A percentile compares a stretch with the other conserved stretches of the same genome.
Evolutionary conservation across 768 basidiomycete species (phyloP).

Genomic region (Phanerochaete sordida): DNA sequence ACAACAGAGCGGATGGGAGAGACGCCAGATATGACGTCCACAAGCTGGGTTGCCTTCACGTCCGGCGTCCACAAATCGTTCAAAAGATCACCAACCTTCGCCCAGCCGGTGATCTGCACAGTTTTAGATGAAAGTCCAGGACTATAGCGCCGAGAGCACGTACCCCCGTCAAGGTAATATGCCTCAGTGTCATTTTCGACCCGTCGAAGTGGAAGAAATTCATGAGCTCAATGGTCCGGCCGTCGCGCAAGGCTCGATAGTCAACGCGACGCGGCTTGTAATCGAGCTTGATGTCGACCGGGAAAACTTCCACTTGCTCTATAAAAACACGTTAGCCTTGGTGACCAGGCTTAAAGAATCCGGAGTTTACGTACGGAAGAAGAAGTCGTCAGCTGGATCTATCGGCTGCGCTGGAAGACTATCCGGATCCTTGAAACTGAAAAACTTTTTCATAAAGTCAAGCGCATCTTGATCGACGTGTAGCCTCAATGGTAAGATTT

Average conservation of each 20-base stretch:
- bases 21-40: slow-evolving; percentile 95
- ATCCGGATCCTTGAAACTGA: slow-evolving; percentile 75
- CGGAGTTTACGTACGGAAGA: slow-evolving; percentile 59
- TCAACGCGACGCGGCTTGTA: slow-evolving; percentile 98
- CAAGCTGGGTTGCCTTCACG: slow-evolving; percentile 96
- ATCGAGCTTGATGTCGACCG: slow-evolving; percentile 92
- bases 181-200: slow-evolving; percentile 95
- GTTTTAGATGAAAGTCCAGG: slow-evolving; percentile 1
- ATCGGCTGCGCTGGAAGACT: slow-evolving; percentile 34
- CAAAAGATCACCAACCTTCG: slow-evolving; percentile 82
- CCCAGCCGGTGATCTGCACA: slow-evolving; percentile 86
- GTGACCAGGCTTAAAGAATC: not conserved
- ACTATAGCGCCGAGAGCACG: slow-evolving; percentile 27
- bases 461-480: slow-evolving; percentile 99
- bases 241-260: slow-evolving; percentile 85
- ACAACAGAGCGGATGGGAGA: slow-evolving; percentile 95
- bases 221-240: slow-evolving; percentile 95
- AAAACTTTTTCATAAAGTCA: slow-evolving; percentile 96
- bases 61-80: slow-evolving; percentile 99
- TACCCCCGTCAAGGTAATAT: slow-evolving; percentile 89
- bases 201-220: slow-evolving; percentile 99
- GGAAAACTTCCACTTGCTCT: slow-evolving; percentile 95
- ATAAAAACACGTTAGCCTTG: slow-evolving; percentile 3
- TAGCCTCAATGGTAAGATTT: slow-evolving; percentile 83
- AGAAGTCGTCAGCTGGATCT: slow-evolving; percentile 47